Evolutionary conservation across 371 early-diverging fungal genomes (phyloP), one percentile per base, ranked within the genome.

Genomic region (Mortierella sp.): DNA sequence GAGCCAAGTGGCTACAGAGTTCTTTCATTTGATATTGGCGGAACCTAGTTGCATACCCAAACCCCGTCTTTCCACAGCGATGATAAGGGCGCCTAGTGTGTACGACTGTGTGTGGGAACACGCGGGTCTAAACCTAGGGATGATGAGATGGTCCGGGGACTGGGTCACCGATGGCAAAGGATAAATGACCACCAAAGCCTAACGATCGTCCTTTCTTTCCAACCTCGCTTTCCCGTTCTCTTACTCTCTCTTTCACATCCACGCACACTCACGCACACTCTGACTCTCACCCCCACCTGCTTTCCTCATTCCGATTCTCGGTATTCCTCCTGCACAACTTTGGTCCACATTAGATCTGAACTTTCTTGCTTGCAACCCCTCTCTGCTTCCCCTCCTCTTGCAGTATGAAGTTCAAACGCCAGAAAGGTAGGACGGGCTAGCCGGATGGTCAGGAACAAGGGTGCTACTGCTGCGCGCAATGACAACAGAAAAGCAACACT

Each of bases 351-450:
- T 5, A 38, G 5, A 8, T 5, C 38, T 38, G 38, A 5, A 12
- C 34, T 34, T 16, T 42, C 42, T 18, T 42, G 42, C n/a, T n/a
- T n/a, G n/a, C n/a, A 14, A 19, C 19, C 19, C 45, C 45, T 43
- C 45, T 16, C 14, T 5, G 4, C 14, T 16, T 43, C 45, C 45
- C 45, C 14, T 8, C 23, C 47, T 26, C 3, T 26, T 6, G 2
- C 56, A 43, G 31, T 14, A 67, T 67, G 67, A 67, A 67, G 57
- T 67, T 67, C 51, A 67, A 59, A 46, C 61, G 67, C 14, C 67
- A 67, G 42, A 67, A 67, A 61, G 67, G 67, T 67, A 67, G 53
- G 6, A 24, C 9, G 27, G 42, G 16, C 12, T 3, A 42, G 18
- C 16, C 21, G 18, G 19, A 21, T 31, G 23, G 43, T 30, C 47